These are phyloP conservation scores for Parastagonospora nodorum DNA, from an alignment of 2,329 filamentous ascomycete genomes.

Conservation along the genomic window DNA sequence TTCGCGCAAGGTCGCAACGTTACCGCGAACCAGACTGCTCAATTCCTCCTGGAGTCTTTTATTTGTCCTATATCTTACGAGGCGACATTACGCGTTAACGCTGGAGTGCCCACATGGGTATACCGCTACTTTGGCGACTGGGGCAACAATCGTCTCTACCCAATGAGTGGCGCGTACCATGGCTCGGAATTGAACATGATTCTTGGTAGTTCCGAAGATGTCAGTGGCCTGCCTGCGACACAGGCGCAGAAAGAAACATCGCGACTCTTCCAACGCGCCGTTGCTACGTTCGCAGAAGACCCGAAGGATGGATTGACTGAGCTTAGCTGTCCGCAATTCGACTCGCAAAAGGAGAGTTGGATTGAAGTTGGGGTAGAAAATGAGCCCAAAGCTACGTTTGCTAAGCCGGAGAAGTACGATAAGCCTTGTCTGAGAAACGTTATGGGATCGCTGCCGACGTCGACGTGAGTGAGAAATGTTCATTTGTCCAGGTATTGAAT, in stretches of 20 bases:
- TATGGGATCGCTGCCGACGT: constrained; percentile 12
- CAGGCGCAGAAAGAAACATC: constrained; percentile 14
- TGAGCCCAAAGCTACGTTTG: constrained; percentile 9
- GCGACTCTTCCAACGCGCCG: constrained; percentile 18
- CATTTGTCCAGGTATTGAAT: neutral
- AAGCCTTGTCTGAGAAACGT: constrained; percentile 3
- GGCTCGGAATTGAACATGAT: constrained; percentile 29
- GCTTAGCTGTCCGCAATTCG: constrained; percentile 19
- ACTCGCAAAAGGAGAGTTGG: constrained; percentile 12
- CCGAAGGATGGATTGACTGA: constrained; percentile 15
- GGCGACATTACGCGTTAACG: constrained; percentile 9
- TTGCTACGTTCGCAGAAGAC: constrained; percentile 24
- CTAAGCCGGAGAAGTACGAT: constrained; percentile 13
- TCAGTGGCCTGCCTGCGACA: constrained; percentile 15
- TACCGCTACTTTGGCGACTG: constrained; percentile 29
- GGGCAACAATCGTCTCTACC: constrained; percentile 24
- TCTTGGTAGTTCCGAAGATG: constrained; percentile 24
- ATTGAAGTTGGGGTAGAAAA: constrained; percentile 15
- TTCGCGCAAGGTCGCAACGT: constrained; percentile 23
- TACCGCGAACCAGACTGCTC: constrained; percentile 12
- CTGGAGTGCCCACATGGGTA: constrained; percentile 18
- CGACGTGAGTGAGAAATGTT: neutral
- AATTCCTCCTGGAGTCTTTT: constrained; percentile 21
- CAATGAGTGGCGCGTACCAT: constrained; percentile 29
- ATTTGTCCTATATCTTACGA: constrained; percentile 19